These are phyloP conservation scores for Trichoderma afroharzianum DNA, from an alignment of 2,329 filamentous ascomycete species.

Conservation along the genomic window DNA sequence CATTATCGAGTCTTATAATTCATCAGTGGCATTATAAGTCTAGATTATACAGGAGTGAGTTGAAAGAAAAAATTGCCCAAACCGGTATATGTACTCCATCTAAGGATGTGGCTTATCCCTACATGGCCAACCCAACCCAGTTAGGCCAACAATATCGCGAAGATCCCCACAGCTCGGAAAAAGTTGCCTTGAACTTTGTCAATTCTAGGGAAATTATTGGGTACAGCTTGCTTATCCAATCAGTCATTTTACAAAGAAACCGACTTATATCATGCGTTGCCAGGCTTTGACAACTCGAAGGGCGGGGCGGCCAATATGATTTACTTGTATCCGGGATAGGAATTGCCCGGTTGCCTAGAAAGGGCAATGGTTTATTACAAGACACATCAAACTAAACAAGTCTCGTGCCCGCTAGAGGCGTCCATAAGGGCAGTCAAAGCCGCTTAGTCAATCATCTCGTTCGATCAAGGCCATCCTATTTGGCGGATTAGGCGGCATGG, in stretches of 20 bases:
- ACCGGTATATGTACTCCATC: background rate
- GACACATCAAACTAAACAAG: background rate
- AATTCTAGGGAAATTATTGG: background rate
- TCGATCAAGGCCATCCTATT: too few species aligned
- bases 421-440: background rate
- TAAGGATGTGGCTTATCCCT: background rate
- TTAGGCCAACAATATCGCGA: background rate
- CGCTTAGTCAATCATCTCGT: background rate
- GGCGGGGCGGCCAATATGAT: background rate
- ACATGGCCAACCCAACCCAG: background rate
- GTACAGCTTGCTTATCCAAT: background rate
- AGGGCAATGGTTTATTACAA: background rate
- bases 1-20: background rate
- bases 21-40: background rate
- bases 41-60: background rate
- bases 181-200: background rate
- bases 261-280: background rate
- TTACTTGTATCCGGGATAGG: background rate
- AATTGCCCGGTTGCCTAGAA: background rate
- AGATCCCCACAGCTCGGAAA: background rate
- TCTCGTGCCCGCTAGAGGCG: background rate
- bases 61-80: background rate
- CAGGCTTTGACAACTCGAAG: background rate
- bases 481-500: background rate
- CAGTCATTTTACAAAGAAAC: background rate